Evolutionary conservation across 2,329 filamentous ascomycete species (phyloP), one percentile per base, ranked within the genome.

Genomic region (Fusarium xyrophilum): DNA sequence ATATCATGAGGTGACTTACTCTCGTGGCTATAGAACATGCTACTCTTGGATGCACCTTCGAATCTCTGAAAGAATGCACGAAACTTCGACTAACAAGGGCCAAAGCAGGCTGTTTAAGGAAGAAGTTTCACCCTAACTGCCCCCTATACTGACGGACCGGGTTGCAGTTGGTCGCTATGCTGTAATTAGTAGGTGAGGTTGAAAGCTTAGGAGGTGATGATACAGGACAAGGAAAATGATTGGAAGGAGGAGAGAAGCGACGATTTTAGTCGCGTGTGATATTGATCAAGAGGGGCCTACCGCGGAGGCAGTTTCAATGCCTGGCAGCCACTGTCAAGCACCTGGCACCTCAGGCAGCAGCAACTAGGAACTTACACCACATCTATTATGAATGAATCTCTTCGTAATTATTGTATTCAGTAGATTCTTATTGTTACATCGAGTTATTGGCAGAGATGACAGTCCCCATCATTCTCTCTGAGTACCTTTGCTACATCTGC

Each of bases 11-110:
- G 14, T 19, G 36, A 36, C 89, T 76, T 83, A 96, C 95, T 93
- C 80, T 97, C 94, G 81, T 97, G 93, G 74, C 92, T 96, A 82
- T 97, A 98, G 78, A 97, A 97, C 94, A 97, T 97, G 72, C 38
- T 65, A 56, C 39, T 58, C 47, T 55, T 12, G 27, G 21, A 42
- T 39, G n/a, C 30, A 44, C 17, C 42, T 36, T 28, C 6, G 27
- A 21, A 46, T 35, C 13, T 4, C 33, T 13, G 30, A 48, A 25
- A 25, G n/a, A 13, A 21, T 28, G 12, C 9, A 10, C 10, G 12
- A 53, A 33, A 40, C 4, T 33, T 46, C 6, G 15, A 30, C 43
- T 7, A 30, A 55, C 19, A 25, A 48, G 21, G 23, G 23, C 8
- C 43, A 42, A 35, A 19, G 13, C 42, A 38, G 23, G 6, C 17